Base-by-base conservation (phyloP, 768 basidiomycete species). In the Botryobasidium botryosum region DNA sequence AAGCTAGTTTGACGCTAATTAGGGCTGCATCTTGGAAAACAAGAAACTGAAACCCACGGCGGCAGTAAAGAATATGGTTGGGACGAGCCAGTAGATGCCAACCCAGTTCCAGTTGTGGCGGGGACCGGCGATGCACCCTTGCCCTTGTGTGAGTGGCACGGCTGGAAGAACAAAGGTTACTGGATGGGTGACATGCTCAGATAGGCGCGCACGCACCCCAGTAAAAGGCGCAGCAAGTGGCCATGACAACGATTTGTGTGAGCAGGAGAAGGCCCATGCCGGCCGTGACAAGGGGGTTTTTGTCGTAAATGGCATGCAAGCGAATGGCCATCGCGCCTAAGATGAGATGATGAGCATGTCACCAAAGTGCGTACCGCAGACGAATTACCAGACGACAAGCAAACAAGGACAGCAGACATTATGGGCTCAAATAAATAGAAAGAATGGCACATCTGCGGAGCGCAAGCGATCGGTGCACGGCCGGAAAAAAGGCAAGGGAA, bases 381-480 rank as follows among this genome's bases (percentile, higher is more conserved):
- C 42, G 24, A 50, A 65, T 15, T 44, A 75, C 74, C 62, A 13
- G 80, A 77, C 44, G 77, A 70, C 5, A 72, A 69, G n/a, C 76
- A 79, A 44, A 88, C 70, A 33, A 88, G 69, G 54, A 86, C 62
- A 2, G 82, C 83, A 13, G 84, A 86, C 57, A 75, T 75, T 55
- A 88, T 85, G 50, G 84, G 84, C 53, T 88, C 84, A 51, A 86
- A 87, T 21, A 86, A 74, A 62, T 70, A 87, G 62, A 86, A 83
- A 12, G 69, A 66, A 38, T 66, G 58, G 58, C 84, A 88, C 23
- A 64, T 59, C 73, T 80, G 24, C 24, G 32, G 23, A 27, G 26
- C 18, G 36, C 46, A 32, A 33, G 23, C 24, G 3, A 35, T 35
- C 21, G 28, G 15, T 25, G 6, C 33, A 28, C 15, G 35, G 25